These are phyloP conservation scores for Globisporangium carolinianum DNA, from an alignment of 352 stramenopile species.

Conservation along the genomic window DNA sequence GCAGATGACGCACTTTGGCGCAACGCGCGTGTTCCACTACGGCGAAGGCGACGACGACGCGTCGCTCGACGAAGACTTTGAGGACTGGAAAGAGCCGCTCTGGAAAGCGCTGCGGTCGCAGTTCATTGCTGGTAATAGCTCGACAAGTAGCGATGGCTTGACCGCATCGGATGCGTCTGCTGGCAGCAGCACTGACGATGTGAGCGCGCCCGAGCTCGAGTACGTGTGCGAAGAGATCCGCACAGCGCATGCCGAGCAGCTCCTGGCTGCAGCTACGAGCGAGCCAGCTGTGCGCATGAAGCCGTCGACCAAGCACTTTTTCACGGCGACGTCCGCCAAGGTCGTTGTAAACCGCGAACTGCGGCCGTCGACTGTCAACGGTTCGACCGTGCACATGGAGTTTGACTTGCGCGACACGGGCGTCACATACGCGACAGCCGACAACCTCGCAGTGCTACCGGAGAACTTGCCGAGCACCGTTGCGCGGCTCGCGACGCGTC, in stretches of 20 bases:
- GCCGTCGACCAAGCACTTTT: constrained; percentile 88
- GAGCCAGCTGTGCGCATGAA: constrained; percentile 36
- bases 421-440: constrained; percentile 89
- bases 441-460: constrained; percentile 92
- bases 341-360: constrained; percentile 89
- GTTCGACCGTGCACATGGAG: constrained; percentile 88
- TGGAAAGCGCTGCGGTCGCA: constrained; percentile 80
- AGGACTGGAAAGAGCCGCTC: constrained; percentile 93
- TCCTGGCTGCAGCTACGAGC: constrained; percentile 5
- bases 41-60: constrained; percentile 96
- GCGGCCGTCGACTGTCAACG: constrained; percentile 62
- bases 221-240: constrained; percentile 49
- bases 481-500: constrained; percentile 63
- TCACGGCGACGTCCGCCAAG: constrained; percentile 75
- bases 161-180: too few relatives aligned
- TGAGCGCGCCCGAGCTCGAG: constrained; percentile 44
- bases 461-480: constrained; percentile 84
- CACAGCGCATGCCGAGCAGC: constrained; percentile 12
- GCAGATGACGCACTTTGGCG: constrained; percentile 83
- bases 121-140: constrained; percentile 24
- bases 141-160: too few relatives aligned
- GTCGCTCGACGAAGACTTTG: constrained; percentile 89
- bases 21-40: constrained; percentile 77
- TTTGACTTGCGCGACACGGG: constrained; percentile 78
- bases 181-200: constrained; percentile 13